Conservation (phyloP, 345 rosid species). For the Populus euphratica region DNA sequence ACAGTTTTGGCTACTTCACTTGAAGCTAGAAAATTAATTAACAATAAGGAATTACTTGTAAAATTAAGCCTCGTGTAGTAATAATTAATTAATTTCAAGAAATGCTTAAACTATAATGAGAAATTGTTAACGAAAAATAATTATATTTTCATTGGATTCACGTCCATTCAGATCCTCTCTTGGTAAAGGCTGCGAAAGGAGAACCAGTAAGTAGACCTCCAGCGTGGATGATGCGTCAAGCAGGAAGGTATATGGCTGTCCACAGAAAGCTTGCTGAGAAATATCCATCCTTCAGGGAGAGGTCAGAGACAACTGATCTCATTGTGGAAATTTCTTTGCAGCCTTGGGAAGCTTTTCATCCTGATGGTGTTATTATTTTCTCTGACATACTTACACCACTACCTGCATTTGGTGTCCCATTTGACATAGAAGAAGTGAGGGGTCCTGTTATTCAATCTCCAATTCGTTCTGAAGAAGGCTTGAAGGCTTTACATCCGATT, state of each 20-base stretch:
- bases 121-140: background rate
- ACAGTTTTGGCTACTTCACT: background rate
- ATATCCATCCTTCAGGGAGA: slow-evolving; percentile 86
- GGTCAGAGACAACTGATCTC: slow-evolving; percentile 93
- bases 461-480: slow-evolving; percentile 57
- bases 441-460: slow-evolving; percentile 86
- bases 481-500: slow-evolving; percentile 72
- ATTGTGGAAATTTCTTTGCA: slow-evolving; percentile 90
- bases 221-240: slow-evolving; percentile 99
- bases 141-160: background rate
- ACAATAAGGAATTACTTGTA: background rate
- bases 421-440: slow-evolving; percentile 86
- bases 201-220: slow-evolving; percentile 75
- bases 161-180: slow-evolving; percentile 18
- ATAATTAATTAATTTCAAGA: background rate
- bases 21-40: background rate
- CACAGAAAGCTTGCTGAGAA: slow-evolving; percentile 94
- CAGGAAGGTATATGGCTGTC: slow-evolving; percentile 96
- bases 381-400: slow-evolving; percentile 92
- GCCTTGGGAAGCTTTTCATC: slow-evolving; percentile 92
- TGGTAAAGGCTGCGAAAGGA: slow-evolving; percentile 92
- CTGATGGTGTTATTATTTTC: slow-evolving; percentile 91
- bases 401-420: slow-evolving; percentile 90
- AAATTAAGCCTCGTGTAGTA: background rate
- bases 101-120: background rate